Percentiles rank a stretch among this genome's conserved stretches.
These are phyloP conservation scores for Hemileccinum impolitum DNA, from an alignment of 768 basidiomycete genomes.

Conservation along the genomic window DNA sequence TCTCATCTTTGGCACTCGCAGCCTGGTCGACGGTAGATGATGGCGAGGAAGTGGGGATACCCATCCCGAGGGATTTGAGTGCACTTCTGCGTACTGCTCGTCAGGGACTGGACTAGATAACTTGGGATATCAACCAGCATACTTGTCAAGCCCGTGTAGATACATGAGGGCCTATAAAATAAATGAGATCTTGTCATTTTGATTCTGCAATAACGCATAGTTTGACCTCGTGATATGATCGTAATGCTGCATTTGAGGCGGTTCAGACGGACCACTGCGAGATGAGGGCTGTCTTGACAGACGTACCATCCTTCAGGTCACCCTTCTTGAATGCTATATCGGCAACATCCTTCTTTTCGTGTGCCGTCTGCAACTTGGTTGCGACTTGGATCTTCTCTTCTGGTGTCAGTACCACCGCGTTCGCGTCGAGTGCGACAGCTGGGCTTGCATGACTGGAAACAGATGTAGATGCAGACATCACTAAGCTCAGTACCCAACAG, in stretches of 20 bases:
- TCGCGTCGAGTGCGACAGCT: constrained; percentile 18
- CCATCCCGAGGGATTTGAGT: constrained; percentile 49
- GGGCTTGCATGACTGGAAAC: background rate
- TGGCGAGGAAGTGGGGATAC: background rate
- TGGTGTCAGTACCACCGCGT: constrained; percentile 12
- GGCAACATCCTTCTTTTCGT: constrained; percentile 61
- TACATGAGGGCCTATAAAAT: constrained; percentile 61
- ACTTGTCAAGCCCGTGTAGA: constrained; percentile 77
- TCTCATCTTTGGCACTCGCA: constrained; percentile 44
- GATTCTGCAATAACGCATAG: background rate
- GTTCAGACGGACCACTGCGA: constrained; percentile 1
- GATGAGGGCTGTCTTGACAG: background rate
- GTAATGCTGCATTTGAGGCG: constrained; percentile 48
- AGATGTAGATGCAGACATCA: constrained; percentile 19
- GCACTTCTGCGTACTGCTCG: constrained; percentile 43
- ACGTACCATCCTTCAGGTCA: constrained; percentile 56
- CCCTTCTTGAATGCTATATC: constrained; percentile 71
- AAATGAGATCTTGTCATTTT: constrained; percentile 2
- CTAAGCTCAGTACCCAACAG: background rate
- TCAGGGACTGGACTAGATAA: constrained; percentile 1
- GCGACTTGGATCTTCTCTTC: constrained; percentile 31
- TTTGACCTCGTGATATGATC: constrained; percentile 70
- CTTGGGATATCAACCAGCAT: constrained; percentile 21
- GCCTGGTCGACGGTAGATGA: constrained; percentile 27
- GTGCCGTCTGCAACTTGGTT: constrained; percentile 57